Percentiles rank a stretch among this genome's conserved stretches.
Evolutionary conservation across 192 early-diverging fungal species (phyloP).

Genomic region (Entomortierella chlamydospora): DNA sequence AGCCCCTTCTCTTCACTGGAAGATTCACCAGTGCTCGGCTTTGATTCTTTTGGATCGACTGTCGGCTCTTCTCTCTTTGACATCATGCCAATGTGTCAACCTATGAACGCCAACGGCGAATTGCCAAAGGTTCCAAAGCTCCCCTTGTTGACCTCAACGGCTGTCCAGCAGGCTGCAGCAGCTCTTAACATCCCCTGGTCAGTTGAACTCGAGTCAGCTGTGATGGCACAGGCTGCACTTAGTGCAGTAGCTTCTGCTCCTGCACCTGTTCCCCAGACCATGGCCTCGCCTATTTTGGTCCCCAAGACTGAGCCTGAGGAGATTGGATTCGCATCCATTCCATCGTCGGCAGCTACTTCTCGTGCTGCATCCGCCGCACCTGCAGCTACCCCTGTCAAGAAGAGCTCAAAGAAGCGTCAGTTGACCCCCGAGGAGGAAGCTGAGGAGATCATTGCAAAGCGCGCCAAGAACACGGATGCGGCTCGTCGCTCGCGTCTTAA

Average conservation of each 20-base stretch:
- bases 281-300: slow-evolving; percentile 19
- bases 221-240: slow-evolving; percentile 48
- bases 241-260: slow-evolving; percentile 7
- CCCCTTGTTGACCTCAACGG: slow-evolving; percentile 35
- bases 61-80: slow-evolving; percentile 38
- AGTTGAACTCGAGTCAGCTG: slow-evolving; percentile 38
- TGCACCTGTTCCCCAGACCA: slow-evolving; percentile 11
- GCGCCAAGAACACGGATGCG: slow-evolving; percentile 92
- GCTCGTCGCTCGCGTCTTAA: slow-evolving; percentile 93
- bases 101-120: neutral
- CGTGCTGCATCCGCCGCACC: slow-evolving; percentile 4
- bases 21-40: slow-evolving; percentile 49
- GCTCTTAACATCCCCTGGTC: slow-evolving; percentile 55
- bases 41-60: slow-evolving; percentile 36
- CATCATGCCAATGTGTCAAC: slow-evolving; percentile 22
- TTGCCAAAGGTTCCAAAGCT: slow-evolving; percentile 4
- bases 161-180: slow-evolving; percentile 54
- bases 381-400: slow-evolving; percentile 5
- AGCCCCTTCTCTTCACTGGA: slow-evolving; percentile 44
- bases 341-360: too few species aligned
- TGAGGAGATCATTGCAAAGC: slow-evolving; percentile 65
- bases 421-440: slow-evolving; percentile 37
- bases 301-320: slow-evolving; percentile 31
- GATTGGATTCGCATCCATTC: neutral
- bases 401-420: slow-evolving; percentile 45